Evolutionary conservation across 208 protist species (phyloP), one percentile per base, ranked within the genome.

Genomic region (Strigomonas galati): DNA sequence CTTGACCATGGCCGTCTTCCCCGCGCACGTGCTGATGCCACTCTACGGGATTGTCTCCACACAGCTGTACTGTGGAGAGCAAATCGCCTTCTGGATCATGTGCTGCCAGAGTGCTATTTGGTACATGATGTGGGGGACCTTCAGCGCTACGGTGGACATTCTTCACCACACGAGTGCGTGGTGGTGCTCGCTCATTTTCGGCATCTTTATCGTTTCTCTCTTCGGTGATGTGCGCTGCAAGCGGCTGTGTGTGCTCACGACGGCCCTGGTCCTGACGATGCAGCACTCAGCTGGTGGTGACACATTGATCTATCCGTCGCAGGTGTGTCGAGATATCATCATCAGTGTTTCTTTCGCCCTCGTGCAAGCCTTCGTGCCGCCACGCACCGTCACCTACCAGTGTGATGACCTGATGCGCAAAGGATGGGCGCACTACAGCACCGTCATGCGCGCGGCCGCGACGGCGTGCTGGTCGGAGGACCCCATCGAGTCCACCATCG

Each of bases 401-500:
- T 81, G 71, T 17, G 79, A 89, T 31, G 67, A 71, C 7, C 35
- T 66, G 49, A 63, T 83, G 58, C 70, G 62, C 2, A 53, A 49
- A 3, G 71, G 69, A 3, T 85, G 68, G 66, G 58, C 49, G 37
- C 44, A 83, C 62, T 46, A 72, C 10, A 59, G 66, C 5, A 21
- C 28, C 0, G 69, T 82, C 31, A 58, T 82, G 30, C 65, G 69
- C 9, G 69, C 69, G 53, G 49, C 64, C 17, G 65, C 69, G 35
- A 69, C 46, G 2, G 79, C 69, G 23, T 83, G 69, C 62, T 89
- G 79, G 79, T 73, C 83, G 24, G 61, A 85, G 6, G 79, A 85
- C 53, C 76, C 77, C 2, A 67, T 85, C 53, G 79, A 85, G 43
- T 65, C 49, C 49, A 63, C 67, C 35, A 27, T 80, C 14, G 73